These are phyloP conservation scores for Lunularia cruciata DNA, from an alignment of 225 moss, liverwort and hornwort genomes.

Conservation along the genomic window DNA sequence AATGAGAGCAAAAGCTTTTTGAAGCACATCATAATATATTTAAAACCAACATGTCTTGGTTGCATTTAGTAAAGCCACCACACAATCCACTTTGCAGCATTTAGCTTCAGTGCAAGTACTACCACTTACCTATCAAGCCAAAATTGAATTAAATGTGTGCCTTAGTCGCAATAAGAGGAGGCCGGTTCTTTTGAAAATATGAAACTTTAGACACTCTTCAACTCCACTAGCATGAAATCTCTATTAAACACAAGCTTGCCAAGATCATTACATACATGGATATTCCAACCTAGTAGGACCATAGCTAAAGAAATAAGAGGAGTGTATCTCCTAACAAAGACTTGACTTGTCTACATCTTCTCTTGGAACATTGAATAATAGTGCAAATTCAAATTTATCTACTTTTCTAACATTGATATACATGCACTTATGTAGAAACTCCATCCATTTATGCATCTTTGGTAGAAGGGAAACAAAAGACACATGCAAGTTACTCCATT, in stretches of 20 bases:
- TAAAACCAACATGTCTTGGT: conserved; percentile 65
- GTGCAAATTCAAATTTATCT: conserved; percentile 54
- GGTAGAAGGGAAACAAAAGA: background rate
- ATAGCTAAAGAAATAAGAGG: conserved; percentile 64
- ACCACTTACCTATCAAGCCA: conserved; percentile 70
- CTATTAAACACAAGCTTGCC: conserved; percentile 45
- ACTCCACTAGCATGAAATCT: conserved; percentile 73
- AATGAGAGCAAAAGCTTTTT: no score
- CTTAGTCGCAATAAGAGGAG: conserved; percentile 62
- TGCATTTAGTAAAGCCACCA: conserved; percentile 51
- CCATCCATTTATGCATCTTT: background rate
- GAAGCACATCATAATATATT: no score
- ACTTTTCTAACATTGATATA: conserved; percentile 53
- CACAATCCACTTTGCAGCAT: conserved; percentile 63
- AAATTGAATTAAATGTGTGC: conserved; percentile 61
- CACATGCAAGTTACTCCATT: no score
- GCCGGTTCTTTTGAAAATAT: conserved; percentile 64
- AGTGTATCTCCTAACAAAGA: conserved; percentile 74
- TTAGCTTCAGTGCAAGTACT: conserved; percentile 57
- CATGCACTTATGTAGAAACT: background rate
- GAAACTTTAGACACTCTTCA: conserved; percentile 71
- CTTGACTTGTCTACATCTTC: conserved; percentile 72
- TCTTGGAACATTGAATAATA: conserved; percentile 70
- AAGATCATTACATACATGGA: conserved; percentile 48
- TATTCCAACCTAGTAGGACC: conserved; percentile 70